Evolutionary conservation across 768 basidiomycete genomes (phyloP), one percentile per base, ranked within the genome.

Genomic region (Tylopilus sp.): DNA sequence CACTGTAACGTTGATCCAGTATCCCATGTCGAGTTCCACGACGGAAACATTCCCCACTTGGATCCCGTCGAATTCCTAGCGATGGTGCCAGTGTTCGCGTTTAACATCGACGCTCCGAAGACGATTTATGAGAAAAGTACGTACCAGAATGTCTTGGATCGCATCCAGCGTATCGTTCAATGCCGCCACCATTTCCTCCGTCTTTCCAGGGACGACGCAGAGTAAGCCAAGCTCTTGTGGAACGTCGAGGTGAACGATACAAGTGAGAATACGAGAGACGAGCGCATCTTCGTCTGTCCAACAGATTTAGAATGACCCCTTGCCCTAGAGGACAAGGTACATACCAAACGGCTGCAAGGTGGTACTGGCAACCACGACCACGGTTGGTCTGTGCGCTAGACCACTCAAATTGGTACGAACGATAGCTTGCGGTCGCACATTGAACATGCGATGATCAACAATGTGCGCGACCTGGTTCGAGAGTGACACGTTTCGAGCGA

Each of bases 21-120:
- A 59, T 23, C 63, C 62, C 52, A 57, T 44, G n/a, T 65, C 55
- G 28, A 63, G 25, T 10, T 55, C 47, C 9, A 49, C 45, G 1
- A 53, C 28, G 3, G 30, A 44, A 21, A 55, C 13, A 3, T 13
- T 21, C 3, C 17, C 11, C 3, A 51, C 21, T 15, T 56, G 54
- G 6, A 61, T 36, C 7, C 50, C 44, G 8, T 20, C 38, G 17
- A 26, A 25, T n/a, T 6, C 20, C 59, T 61, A 9, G 12, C 15
- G 15, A 26, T 26, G 25, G 8, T n/a, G 25, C 25, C 25, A 26
- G 31, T 4, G 15, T 21, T 22, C 33, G n/a, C 28, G 2, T 6
- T 10, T 5, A 2, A 7, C 25, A 21, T n/a, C n/a, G n/a, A 47
- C 11, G 3, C 6, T 13, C 20, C 20, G 3, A 6, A 6, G 13